phyloP scores from a whole-genome alignment of 305 asterid species.

The Fraxinus albicans region DNA sequence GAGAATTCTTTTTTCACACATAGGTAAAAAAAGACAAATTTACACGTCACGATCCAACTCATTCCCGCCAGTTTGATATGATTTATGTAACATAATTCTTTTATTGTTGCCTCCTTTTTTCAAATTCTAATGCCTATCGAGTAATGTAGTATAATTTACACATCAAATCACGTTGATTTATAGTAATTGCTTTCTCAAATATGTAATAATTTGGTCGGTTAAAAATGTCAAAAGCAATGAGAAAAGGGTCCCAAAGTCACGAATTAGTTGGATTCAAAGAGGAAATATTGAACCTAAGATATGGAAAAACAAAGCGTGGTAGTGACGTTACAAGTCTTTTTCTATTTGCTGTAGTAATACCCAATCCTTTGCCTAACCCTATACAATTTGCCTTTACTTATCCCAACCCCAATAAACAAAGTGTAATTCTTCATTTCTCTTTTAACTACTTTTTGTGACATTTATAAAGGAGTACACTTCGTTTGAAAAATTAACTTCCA shows the following conservation, averaged over 20 bases:
- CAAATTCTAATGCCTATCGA: constrained; percentile 33
- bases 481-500: neutral
- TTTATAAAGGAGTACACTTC: neutral
- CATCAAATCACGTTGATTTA: constrained; percentile 31
- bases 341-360: neutral
- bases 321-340: constrained; percentile 12
- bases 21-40: neutral
- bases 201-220: constrained; percentile 39
- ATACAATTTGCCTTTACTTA: neutral
- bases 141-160: constrained; percentile 24
- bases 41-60: neutral
- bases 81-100: neutral
- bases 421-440: neutral
- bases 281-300: constrained; percentile 19
- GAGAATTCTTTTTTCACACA: neutral
- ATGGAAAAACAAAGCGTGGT: constrained; percentile 21
- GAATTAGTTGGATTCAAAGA: constrained; percentile 37
- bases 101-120: constrained; percentile 14
- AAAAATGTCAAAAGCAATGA: constrained; percentile 44
- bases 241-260: constrained; percentile 35
- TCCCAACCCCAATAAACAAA: neutral
- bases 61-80: neutral
- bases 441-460: neutral
- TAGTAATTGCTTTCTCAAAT: constrained; percentile 25
- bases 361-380: neutral